Evolutionary conservation across 1,284 basidiomycete species (phyloP), one percentile per base, ranked within the genome.

Genomic region (Wallemia mellicola): DNA sequence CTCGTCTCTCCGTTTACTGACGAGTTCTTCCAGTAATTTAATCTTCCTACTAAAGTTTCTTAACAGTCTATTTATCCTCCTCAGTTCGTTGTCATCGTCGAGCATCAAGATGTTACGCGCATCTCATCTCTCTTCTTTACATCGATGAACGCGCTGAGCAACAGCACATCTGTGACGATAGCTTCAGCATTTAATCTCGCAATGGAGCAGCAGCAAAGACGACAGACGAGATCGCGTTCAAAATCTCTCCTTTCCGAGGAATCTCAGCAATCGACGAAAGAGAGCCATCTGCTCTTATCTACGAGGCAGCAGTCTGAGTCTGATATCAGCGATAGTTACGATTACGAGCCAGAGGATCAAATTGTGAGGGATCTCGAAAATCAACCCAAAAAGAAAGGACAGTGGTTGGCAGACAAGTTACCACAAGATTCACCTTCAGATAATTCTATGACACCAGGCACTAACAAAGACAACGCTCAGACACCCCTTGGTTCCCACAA

Each of bases 341-440:
- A 83, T 66, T 86, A 85, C 65, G 76, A 77, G 11, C 76, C 75
- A 3, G 83, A 86, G 66, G 82, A 86, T 65, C 59, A 61, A 28
- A 62, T 67, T 28, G 62, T 64, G 25, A 59, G 48, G 28, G 57
- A 57, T 17, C 32, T 64, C 25, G 63, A 64, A 57, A 55, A 48
- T 11, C 38, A 48, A n/a, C 58, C 60, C 32, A 63, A 62, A 28
- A 60, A 60, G 30, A 60, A 56, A 2, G 58, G 54, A 24, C 62
- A 63, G 63, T 61, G 62, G 24, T 63, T 57, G 27, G 55, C 54
- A 27, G 60, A 54, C 11, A 32, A 26, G 19, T 33, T 58, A 26
- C 74, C 75, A 59, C 68, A 70, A 14, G 67, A 69, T 38, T 69
- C 72, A 19, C 67, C 70, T 33, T 65, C 69, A 57, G 38, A 48